Evolutionary conservation across 2,329 filamentous ascomycete genomes (phyloP).

Genomic region (Hypoxylon sp.): DNA sequence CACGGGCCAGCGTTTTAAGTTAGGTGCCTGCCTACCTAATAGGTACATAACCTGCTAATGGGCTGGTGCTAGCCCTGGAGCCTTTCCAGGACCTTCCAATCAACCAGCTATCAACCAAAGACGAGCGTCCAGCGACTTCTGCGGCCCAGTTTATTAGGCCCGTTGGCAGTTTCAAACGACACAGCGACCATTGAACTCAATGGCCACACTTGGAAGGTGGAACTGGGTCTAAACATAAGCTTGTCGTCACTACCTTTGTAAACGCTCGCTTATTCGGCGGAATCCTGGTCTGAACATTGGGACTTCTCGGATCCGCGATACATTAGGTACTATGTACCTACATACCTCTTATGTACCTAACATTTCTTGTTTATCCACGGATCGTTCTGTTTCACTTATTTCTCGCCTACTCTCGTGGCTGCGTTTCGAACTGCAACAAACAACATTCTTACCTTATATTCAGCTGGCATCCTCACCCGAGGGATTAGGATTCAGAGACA

Average conservation of each 20-base stretch:
- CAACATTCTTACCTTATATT: slow-evolving; percentile 15
- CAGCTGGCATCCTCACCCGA: slow-evolving; percentile 7
- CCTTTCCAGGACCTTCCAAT: slow-evolving; percentile 1
- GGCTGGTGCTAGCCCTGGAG: not conserved
- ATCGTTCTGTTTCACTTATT: slow-evolving; percentile 34
- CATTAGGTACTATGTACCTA: not conserved
- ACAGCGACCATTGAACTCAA: slow-evolving; percentile 23
- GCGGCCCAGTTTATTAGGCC: slow-evolving; percentile 32
- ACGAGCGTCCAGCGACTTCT: slow-evolving; percentile 6
- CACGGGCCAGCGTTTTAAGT: slow-evolving; percentile 13
- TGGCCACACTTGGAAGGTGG: slow-evolving; percentile 35
- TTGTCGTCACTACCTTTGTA: slow-evolving; percentile 39
- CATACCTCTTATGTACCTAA: not conserved
- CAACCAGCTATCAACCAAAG: slow-evolving; percentile 11
- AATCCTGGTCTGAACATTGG: slow-evolving; percentile 16
- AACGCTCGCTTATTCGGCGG: slow-evolving; percentile 33
- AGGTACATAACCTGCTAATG: not conserved
- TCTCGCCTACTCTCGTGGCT: slow-evolving; percentile 21
- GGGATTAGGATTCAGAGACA: slow-evolving; percentile 24
- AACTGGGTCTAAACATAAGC: slow-evolving; percentile 23
- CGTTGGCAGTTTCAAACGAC: slow-evolving; percentile 39
- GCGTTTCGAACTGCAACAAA: slow-evolving; percentile 39
- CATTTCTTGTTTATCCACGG: slow-evolving; percentile 23
- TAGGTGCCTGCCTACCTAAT: slow-evolving; percentile 28
- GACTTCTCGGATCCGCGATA: slow-evolving; percentile 20